These are phyloP conservation scores for Gossypium schwendimanii DNA, from an alignment of 441 rosid species.

Conservation along the genomic window DNA sequence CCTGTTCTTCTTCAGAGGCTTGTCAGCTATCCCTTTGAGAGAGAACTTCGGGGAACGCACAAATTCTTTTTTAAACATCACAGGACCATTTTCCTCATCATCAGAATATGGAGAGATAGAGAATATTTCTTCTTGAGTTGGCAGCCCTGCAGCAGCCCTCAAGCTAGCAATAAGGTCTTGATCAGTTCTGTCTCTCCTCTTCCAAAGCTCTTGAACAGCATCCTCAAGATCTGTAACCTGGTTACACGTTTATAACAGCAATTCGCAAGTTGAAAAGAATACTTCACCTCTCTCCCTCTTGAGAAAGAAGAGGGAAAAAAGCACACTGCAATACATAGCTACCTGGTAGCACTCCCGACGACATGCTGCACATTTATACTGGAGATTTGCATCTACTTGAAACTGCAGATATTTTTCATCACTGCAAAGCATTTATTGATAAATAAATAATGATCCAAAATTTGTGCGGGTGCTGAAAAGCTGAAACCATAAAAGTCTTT, in stretches of 20 bases:
- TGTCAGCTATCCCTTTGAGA: slow-evolving; percentile 65
- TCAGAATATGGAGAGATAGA: slow-evolving; percentile 78
- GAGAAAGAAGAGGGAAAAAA: not conserved
- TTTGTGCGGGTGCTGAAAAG: not conserved
- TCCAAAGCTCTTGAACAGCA: slow-evolving; percentile 94
- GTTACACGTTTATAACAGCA: slow-evolving; percentile 24
- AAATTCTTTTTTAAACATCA: slow-evolving; percentile 38
- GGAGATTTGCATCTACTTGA: slow-evolving; percentile 93
- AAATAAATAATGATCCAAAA: slow-evolving; percentile 12
- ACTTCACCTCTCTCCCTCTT: not conserved
- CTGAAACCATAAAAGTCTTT: not conserved
- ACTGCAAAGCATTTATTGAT: slow-evolving; percentile 41
- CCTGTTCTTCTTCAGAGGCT: slow-evolving; percentile 75
- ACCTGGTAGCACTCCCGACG: slow-evolving; percentile 84
- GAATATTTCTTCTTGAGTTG: slow-evolving; percentile 82
- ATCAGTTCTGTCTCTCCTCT: slow-evolving; percentile 71
- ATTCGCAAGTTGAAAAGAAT: slow-evolving; percentile 5
- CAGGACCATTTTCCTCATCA: slow-evolving; percentile 75
- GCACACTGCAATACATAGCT: not conserved
- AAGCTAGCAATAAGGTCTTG: slow-evolving; percentile 72
- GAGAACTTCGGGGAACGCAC: slow-evolving; percentile 75
- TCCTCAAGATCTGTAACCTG: slow-evolving; percentile 95
- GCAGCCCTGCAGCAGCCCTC: slow-evolving; percentile 88
- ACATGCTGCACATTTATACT: slow-evolving; percentile 87
- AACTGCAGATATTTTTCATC: slow-evolving; percentile 84